Percentiles rank a stretch among this genome's conserved stretches.
Evolutionary conservation across 2,329 filamentous ascomycete genomes (phyloP).

Genomic region (Colletotrichum magnum): DNA sequence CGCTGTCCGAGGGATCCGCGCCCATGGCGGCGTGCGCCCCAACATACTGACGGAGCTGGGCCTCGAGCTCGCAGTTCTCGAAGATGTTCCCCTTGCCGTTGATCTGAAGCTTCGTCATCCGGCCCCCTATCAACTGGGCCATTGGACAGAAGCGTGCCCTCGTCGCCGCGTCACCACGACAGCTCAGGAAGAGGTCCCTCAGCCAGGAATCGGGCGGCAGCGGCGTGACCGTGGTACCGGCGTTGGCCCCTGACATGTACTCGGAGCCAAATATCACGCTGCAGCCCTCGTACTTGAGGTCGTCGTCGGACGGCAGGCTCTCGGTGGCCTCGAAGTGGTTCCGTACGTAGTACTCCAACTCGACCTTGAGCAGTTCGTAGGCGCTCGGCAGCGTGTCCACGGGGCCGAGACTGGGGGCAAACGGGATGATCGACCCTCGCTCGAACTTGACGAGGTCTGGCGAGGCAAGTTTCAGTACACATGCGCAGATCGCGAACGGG

Average conservation of each 20-base stretch:
- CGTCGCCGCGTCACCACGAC: conserved; percentile 16
- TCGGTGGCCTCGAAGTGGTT: conserved; percentile 43
- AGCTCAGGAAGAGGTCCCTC: conserved; percentile 44
- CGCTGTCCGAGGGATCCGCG: conserved; percentile 29
- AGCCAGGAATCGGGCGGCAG: conserved; percentile 44
- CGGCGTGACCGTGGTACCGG: not conserved
- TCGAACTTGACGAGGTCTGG: conserved; percentile 38
- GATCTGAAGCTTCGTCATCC: conserved; percentile 44
- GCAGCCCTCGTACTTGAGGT: conserved; percentile 46
- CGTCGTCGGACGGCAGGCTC: conserved; percentile 41
- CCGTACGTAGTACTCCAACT: conserved; percentile 49
- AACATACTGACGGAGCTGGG: conserved; percentile 30
- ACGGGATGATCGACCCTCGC: conserved; percentile 18
- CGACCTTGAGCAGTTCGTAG: conserved; percentile 55
- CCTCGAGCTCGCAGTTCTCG: conserved; percentile 47
- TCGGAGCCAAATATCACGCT: conserved; percentile 48
- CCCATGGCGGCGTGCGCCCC: conserved; percentile 25
- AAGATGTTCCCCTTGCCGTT: conserved; percentile 48
- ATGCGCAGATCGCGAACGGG: not conserved
- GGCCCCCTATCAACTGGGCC: conserved; percentile 42
- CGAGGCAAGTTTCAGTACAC: not conserved
- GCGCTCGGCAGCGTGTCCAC: conserved; percentile 45
- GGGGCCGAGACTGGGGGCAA: conserved; percentile 22
- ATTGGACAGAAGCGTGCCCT: conserved; percentile 45
- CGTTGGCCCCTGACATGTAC: conserved; percentile 20